These are phyloP conservation scores for Musa itinerans DNA, from an alignment of 176 grass and related monocot species.

Conservation along the genomic window DNA sequence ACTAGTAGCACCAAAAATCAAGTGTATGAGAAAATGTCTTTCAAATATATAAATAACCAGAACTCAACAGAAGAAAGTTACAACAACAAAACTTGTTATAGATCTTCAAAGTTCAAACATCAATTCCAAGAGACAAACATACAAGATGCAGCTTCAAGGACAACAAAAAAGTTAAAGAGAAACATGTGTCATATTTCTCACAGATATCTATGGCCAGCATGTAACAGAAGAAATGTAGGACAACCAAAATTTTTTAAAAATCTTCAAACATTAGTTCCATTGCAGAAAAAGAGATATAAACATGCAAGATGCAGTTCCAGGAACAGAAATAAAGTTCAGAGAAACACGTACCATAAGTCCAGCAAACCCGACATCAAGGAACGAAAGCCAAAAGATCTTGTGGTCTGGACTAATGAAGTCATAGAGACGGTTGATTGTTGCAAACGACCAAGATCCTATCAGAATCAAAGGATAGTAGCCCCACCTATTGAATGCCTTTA, in stretches of 20 bases:
- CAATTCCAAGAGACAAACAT: too few species aligned
- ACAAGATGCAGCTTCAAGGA: too few species aligned
- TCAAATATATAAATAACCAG: too few species aligned
- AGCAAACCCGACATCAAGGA: slow-evolving; percentile 82
- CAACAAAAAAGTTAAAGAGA: too few species aligned
- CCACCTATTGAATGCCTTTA: slow-evolving; percentile 85
- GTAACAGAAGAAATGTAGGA: background rate
- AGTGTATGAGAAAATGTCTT: too few species aligned
- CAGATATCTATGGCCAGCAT: background rate
- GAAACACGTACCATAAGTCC: slow-evolving; percentile 71
- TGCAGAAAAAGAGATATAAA: background rate
- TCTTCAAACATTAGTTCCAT: background rate
- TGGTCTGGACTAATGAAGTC: slow-evolving; percentile 64
- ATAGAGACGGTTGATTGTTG: slow-evolving; percentile 79
- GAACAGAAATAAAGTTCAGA: background rate
- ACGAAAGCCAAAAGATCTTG: slow-evolving; percentile 89
- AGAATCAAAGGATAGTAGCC: slow-evolving; percentile 96
- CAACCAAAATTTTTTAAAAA: background rate
- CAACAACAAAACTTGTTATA: too few species aligned
- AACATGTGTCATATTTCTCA: background rate
- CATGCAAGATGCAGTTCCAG: too few species aligned
- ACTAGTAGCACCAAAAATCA: too few species aligned
- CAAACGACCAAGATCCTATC: slow-evolving; percentile 88
- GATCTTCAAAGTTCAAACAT: too few species aligned
- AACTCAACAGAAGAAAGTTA: too few species aligned